A percentile compares a stretch with the other conserved stretches of the same genome.
Conservation (phyloP, 2,329 filamentous ascomycete species). For the Phoma sp. region DNA sequence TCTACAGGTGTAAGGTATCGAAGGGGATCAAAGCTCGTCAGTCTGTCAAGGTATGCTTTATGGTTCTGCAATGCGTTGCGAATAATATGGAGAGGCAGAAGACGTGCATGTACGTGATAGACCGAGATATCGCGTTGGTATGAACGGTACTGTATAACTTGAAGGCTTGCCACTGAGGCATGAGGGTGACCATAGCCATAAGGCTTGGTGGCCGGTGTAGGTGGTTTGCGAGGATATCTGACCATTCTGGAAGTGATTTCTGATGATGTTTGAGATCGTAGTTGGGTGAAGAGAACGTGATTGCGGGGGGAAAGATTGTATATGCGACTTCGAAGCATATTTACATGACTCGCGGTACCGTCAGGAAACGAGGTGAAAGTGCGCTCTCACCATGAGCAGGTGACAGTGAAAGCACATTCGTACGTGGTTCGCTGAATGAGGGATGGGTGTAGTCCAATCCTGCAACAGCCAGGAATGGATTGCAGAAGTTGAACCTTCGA, state of each 20-base stretch:
- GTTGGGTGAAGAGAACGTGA: neutral
- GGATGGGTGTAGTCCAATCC: no score
- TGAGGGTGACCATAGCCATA: neutral
- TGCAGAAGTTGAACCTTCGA: no score
- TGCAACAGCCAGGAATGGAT: no score
- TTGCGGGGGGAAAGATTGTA: neutral
- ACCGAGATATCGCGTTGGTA: slow-evolving; percentile 25
- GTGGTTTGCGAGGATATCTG: neutral
- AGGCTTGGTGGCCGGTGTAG: neutral
- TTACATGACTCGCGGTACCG: neutral
- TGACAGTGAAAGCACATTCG: neutral
- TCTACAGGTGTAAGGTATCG: neutral
- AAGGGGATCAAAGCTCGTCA: slow-evolving; percentile 23
- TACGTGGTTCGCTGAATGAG: neutral
- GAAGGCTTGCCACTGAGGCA: neutral
- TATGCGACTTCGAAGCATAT: neutral
- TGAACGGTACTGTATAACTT: slow-evolving; percentile 22
- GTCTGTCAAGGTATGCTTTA: slow-evolving; percentile 19
- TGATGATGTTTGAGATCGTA: neutral
- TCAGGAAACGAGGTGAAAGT: slow-evolving; percentile 1
- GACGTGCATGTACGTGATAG: slow-evolving; percentile 27
- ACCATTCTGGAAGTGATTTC: neutral
- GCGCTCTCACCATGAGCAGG: slow-evolving; percentile 4
- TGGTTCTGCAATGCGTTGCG: neutral
- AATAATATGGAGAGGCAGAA: slow-evolving; percentile 14